Percentiles rank a stretch among this genome's conserved stretches.
phyloP scores from a whole-genome alignment of 306 rosid species.

The Medicago arabica region DNA sequence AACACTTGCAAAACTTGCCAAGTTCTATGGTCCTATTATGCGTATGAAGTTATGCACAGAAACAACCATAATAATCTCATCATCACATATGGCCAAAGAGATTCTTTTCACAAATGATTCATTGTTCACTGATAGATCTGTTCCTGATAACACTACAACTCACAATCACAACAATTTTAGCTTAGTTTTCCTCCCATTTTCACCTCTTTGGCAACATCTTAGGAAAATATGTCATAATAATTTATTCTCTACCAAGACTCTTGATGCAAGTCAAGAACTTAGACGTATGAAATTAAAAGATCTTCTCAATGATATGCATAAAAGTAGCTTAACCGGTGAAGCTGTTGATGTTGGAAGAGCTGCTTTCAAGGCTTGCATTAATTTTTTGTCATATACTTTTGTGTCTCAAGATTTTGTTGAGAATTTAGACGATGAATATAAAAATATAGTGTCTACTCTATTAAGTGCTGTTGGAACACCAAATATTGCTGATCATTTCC shows the following conservation, averaged over 20 bases:
- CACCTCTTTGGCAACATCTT: constrained; percentile 37
- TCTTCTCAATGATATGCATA: constrained; percentile 39
- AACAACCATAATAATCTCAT: constrained; percentile 36
- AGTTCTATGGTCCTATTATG: constrained; percentile 39
- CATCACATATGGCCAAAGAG: constrained; percentile 17
- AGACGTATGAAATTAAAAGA: constrained; percentile 44
- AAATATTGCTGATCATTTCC: constrained; percentile 54
- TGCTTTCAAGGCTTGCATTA: constrained; percentile 47
- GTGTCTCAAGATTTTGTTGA: constrained; percentile 53
- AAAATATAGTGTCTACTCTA: constrained; percentile 40
- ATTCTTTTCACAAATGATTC: constrained; percentile 32
- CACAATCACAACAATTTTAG: constrained; percentile 24
- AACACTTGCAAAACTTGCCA: constrained; percentile 38
- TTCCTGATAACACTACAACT: constrained; percentile 6
- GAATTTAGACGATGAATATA: constrained; percentile 1
- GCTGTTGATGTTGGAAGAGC: constrained; percentile 52
- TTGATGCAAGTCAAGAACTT: constrained; percentile 41
- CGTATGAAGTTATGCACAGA: constrained; percentile 14
- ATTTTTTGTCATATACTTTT: constrained; percentile 50
- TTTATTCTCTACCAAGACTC: constrained; percentile 45
- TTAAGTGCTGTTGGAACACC: constrained; percentile 49
- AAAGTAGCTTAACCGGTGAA: constrained; percentile 31
- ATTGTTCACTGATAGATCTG: constrained; percentile 30
- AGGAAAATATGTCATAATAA: constrained; percentile 36
- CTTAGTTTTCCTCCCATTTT: constrained; percentile 32